Conservation (phyloP, 768 basidiomycete species). For the Termitomyces sp. region DNA sequence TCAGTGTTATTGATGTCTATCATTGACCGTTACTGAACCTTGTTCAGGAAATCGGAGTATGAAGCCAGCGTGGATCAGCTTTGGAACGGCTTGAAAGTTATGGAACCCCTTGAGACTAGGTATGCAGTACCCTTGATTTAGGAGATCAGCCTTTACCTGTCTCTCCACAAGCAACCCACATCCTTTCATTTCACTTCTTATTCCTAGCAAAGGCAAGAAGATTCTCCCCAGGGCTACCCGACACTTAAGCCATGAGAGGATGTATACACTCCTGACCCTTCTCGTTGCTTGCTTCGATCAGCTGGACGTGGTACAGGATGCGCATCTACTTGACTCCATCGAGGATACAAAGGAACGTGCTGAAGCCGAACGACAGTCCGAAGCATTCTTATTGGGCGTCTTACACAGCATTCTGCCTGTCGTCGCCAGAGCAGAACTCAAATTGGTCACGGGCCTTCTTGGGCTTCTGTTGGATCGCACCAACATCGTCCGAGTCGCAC, state of each 20-base stretch:
- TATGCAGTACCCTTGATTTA: slow-evolving; percentile 23
- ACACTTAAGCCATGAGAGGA: slow-evolving; percentile 70
- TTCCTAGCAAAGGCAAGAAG: slow-evolving; percentile 87
- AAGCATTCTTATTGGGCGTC: slow-evolving; percentile 81
- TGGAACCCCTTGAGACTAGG: slow-evolving; percentile 93
- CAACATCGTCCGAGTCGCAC: slow-evolving; percentile 65
- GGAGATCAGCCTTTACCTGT: neutral
- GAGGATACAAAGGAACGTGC: slow-evolving; percentile 56
- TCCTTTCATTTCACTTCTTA: slow-evolving; percentile 91
- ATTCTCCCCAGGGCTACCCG: slow-evolving; percentile 86
- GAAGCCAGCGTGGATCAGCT: slow-evolving; percentile 58
- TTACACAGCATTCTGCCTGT: slow-evolving; percentile 84
- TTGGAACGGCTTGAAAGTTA: slow-evolving; percentile 81
- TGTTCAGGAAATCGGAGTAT: slow-evolving; percentile 51
- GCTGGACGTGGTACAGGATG: slow-evolving; percentile 83
- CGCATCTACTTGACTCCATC: slow-evolving; percentile 62
- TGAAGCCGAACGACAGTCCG: slow-evolving; percentile 85
- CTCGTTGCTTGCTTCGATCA: slow-evolving; percentile 93
- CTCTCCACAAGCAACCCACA: slow-evolving; percentile 73
- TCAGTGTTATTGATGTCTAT: slow-evolving; percentile 18
- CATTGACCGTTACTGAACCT: neutral
- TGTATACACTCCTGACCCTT: slow-evolving; percentile 85
- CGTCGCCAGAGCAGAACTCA: slow-evolving; percentile 71
- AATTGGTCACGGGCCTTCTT: slow-evolving; percentile 81
- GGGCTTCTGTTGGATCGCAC: slow-evolving; percentile 78